Evolutionary conservation across 108 stramenopile genomes (phyloP), one percentile per base, ranked within the genome.

Genomic region (Conticribra guillardii): DNA sequence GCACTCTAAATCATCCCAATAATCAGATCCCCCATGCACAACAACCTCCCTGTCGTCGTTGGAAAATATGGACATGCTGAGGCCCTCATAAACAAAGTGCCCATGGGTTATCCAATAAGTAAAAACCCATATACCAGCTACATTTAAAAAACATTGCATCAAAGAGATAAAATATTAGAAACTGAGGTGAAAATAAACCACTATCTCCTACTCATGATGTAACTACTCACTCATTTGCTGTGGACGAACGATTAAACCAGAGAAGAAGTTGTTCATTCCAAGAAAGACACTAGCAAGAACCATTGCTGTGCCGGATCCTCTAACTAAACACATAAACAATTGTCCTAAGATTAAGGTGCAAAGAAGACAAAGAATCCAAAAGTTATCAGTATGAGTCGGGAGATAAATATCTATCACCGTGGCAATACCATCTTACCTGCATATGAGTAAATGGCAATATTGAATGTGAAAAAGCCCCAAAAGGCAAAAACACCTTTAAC

Each of bases 31-130:
- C 11, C 49, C 51, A 15, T 80, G 79, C 16, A 73, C 64, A 5
- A 84, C 70, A 24, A 85, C 77, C 17, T 68, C 60, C 33, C 82
- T 72, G n/a, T 53, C 17, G 41, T 87, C 85, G 15, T 34, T 60
- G 30, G 53, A 44, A 61, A 83, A 92, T 48, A 84, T 67, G 7
- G 85, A 74, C n/a, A 76, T 68, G 24, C 84, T 67, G 24, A 92
- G 60, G 9, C 88, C 91, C 60, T 92, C 88, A 59, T 85, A 88
- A 3, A 92, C 88, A 60, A 85, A 92, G 54, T 89, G 91, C 15
- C 91, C 88, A 47, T 88, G 91, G 18, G 68, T 83, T 0, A 89
- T 85, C 71, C 79, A 88, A 33, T 88, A 92, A 0, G 91, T 70
- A 1, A 71, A 22, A 2, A 54, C 46, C 69, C 69, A 79, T 29